Conservation (phyloP, 1,284 basidiomycete genomes). For the Marasmius fiardii region DNA sequence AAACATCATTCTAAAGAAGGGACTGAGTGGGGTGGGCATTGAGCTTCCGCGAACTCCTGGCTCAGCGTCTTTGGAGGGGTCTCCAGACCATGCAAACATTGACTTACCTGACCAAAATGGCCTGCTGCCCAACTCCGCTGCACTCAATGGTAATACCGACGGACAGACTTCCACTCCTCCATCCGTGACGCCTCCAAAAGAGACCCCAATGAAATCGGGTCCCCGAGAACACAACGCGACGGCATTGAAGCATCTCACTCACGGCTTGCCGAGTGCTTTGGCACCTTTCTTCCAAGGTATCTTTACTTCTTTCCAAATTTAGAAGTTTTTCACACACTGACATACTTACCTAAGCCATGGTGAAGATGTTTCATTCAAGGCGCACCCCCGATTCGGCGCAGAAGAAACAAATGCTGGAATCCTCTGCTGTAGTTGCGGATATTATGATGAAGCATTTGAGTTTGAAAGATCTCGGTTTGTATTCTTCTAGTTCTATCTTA, state of each 20-base stretch:
- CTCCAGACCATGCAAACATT: constrained; percentile 36
- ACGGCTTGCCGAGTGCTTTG: constrained; percentile 75
- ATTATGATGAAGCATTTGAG: constrained; percentile 75
- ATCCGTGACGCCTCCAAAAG: constrained; percentile 20
- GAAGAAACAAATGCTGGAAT: constrained; percentile 72
- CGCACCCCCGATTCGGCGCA: constrained; percentile 75
- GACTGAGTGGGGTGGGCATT: constrained; percentile 52
- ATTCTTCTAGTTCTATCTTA: neutral
- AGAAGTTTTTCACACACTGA: constrained; percentile 11
- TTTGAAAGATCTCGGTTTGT: constrained; percentile 49
- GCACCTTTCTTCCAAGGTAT: constrained; percentile 89
- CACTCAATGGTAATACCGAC: constrained; percentile 15
- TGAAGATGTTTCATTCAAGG: constrained; percentile 85
- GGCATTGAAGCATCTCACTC: constrained; percentile 78
- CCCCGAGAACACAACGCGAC: constrained; percentile 66
- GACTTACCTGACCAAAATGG: constrained; percentile 35
- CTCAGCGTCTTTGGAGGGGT: constrained; percentile 41
- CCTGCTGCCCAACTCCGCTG: constrained; percentile 18
- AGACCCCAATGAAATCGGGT: constrained; percentile 33
- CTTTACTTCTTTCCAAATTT: constrained; percentile 17
- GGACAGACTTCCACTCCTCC: constrained; percentile 14
- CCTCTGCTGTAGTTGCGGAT: constrained; percentile 68
- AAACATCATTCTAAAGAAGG: constrained; percentile 74
- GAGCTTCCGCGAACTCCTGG: constrained; percentile 34
- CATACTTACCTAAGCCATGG: constrained; percentile 55